Percentiles rank a stretch among this genome's conserved stretches.
Conservation (phyloP, 768 basidiomycete genomes). For the Mycena olivaceomarginata region DNA sequence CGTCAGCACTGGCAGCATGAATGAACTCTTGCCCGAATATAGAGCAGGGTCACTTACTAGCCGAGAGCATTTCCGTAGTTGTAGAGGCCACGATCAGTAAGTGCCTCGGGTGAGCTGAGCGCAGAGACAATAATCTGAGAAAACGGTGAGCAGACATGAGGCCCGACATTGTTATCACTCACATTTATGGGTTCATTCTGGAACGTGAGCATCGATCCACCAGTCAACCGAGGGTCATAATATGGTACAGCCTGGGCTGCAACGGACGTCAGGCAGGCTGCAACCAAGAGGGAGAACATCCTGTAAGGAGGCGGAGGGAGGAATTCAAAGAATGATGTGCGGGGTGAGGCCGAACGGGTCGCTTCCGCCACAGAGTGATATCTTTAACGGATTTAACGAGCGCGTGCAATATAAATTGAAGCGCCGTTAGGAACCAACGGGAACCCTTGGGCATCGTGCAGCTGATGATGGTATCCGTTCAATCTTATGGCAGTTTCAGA, state of each 20-base stretch:
- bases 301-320: constrained; percentile 14
- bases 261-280: constrained; percentile 16
- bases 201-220: constrained; percentile 39
- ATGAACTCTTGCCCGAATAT: constrained; percentile 6
- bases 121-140: constrained; percentile 64
- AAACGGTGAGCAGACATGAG: not conserved
- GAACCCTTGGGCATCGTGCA: not conserved
- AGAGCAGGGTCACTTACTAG: constrained; percentile 57
- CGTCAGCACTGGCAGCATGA: constrained; percentile 54
- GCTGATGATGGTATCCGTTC: constrained; percentile 17
- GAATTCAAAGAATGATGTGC: not conserved
- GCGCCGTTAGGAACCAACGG: not conserved
- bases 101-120: constrained; percentile 61
- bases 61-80: constrained; percentile 68
- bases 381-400: not conserved
- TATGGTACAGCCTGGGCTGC: constrained; percentile 23
- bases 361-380: not conserved
- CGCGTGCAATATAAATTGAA: not conserved
- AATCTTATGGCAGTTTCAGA: not conserved
- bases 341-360: not conserved
- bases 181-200: constrained; percentile 68
- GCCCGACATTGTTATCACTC: not conserved
- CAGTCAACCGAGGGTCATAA: constrained; percentile 22
- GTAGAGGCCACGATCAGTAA: constrained; percentile 62
- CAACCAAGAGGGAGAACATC: constrained; percentile 29